Base-by-base conservation (phyloP, 2,329 filamentous ascomycete genomes). In the Mariannaea elegans region DNA sequence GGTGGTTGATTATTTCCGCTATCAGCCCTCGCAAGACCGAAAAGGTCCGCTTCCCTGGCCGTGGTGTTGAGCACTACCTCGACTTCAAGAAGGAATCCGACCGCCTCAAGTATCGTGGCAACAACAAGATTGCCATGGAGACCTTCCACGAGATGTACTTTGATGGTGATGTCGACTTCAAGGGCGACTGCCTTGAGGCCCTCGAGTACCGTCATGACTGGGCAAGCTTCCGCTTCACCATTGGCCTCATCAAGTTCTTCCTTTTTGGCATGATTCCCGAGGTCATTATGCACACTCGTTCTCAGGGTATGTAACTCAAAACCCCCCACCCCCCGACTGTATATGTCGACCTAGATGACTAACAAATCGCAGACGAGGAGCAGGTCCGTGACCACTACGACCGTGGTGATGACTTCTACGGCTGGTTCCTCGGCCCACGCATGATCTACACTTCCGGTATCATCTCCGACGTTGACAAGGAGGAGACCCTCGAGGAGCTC, bases 141-240 rank as follows among this genome's bases (percentile, higher is more conserved):
- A 96, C 93, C 21, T 98, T 98, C 84, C 89, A 96, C 76, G 94
- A 97, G 80, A 97, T 94, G 90, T 98, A 97, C 84, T 97, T 98
- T 79, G 90, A 95, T 74, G 93, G 92, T 59, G 89, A 97, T 59
- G 93, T 97, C 65, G 93, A 97, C 70, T 94, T 97, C 85, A 98
- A 97, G 77, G 94, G 93, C 59, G 95, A 98, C 78, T 87, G 85
- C 72, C 85, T 98, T 64, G 94, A 98, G 74, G 83, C 92, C 46
- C 81, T 98, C 78, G 95, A 98, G 80, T 95, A 95, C 82, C 86
- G 95, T 73, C 94, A 98, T 76, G 95, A 99, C 78, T 98, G 95
- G 95, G 92, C 93, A 69, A 95, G 86, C 83, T 97, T 97, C 84
- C 86, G 88, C 73, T 97, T 98, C 80, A 97, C 94, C 64, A 79